Evolutionary conservation across 1,139 yeast species (phyloP).

Genomic region (Saccharomyces hybrid): DNA sequence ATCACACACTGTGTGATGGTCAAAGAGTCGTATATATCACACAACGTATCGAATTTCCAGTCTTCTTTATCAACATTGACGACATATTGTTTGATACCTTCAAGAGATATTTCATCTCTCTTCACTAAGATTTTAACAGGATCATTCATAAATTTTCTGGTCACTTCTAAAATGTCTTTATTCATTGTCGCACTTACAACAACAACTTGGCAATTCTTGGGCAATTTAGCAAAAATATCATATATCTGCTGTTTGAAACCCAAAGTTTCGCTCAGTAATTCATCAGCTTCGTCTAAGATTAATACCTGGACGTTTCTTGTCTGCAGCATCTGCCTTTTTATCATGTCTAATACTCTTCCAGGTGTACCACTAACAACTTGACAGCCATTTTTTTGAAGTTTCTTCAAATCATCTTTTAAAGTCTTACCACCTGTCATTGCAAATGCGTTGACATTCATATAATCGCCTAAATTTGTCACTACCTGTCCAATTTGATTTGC

Average conservation of each 20-base stretch:
- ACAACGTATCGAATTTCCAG: slow-evolving; percentile 90
- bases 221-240: slow-evolving; percentile 75
- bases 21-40: slow-evolving; percentile 88
- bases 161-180: slow-evolving; percentile 75
- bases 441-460: slow-evolving; percentile 73
- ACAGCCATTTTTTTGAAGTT: slow-evolving; percentile 59
- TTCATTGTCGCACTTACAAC: slow-evolving; percentile 92
- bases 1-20: slow-evolving; percentile 97
- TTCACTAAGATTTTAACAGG: slow-evolving; percentile 88
- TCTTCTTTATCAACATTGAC: slow-evolving; percentile 85
- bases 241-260: slow-evolving; percentile 92
- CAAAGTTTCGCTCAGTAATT: slow-evolving; percentile 57
- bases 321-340: slow-evolving; percentile 62
- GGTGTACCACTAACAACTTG: slow-evolving; percentile 96
- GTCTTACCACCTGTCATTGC: slow-evolving; percentile 92
- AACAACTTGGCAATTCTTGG: slow-evolving; percentile 80
- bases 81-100: slow-evolving; percentile 83
- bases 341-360: slow-evolving; percentile 84
- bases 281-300: slow-evolving; percentile 92
- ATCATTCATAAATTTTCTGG: slow-evolving; percentile 79
- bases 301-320: slow-evolving; percentile 73
- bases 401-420: slow-evolving; percentile 72
- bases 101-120: slow-evolving; percentile 79
- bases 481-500: slow-evolving; percentile 87
- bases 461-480: slow-evolving; percentile 75